Conservation (phyloP, 768 basidiomycete species). For the Phylloporus sp. region DNA sequence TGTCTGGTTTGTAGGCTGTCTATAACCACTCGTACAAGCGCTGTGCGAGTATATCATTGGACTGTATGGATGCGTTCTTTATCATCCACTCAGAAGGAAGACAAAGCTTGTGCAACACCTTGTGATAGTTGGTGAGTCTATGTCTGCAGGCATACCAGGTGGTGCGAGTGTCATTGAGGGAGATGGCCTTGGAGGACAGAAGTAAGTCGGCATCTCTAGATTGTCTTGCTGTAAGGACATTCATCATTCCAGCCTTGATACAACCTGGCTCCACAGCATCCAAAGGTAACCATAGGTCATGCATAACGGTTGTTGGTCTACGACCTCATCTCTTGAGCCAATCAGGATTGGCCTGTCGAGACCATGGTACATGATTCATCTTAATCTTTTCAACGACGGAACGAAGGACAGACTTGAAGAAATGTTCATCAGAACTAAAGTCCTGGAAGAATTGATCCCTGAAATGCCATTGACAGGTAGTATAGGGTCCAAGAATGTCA, state of each 20-base stretch:
- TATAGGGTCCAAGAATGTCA: neutral
- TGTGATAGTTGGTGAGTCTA: neutral
- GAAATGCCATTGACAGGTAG: neutral
- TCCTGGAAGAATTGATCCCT: neutral
- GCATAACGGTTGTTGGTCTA: no score
- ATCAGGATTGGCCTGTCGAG: neutral
- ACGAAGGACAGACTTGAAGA: neutral
- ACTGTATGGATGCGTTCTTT: neutral
- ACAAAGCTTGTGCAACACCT: neutral
- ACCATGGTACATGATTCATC: neutral
- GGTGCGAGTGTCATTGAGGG: neutral
- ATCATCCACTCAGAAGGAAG: constrained; percentile 1
- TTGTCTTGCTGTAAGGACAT: neutral
- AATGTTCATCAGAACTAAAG: neutral
- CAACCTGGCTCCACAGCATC: no score
- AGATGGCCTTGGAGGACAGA: neutral
- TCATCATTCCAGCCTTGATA: no score
- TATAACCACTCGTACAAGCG: no score
- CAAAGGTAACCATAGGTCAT: no score
- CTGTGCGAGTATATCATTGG: no score
- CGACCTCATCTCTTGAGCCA: neutral
- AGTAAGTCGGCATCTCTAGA: neutral
- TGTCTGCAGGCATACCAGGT: neutral
- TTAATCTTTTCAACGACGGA: neutral
- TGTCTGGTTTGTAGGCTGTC: neutral